Evolutionary conservation across 768 basidiomycete species (phyloP), one percentile per base, ranked within the genome.

Genomic region (Rhizopogon vulgaris): DNA sequence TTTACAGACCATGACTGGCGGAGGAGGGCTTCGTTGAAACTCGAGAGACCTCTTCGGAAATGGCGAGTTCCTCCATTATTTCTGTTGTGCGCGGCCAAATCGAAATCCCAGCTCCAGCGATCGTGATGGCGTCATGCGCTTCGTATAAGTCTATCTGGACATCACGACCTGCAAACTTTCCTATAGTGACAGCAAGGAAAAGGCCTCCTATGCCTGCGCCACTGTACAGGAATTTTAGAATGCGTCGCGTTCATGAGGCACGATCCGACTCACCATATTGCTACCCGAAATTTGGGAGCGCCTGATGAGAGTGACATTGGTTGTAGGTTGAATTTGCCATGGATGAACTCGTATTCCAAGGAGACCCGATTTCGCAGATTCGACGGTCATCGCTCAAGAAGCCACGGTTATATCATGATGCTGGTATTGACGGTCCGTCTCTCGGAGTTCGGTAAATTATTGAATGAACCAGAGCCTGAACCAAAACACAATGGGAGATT

Each of bases 51-150:
- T 64, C 56, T 8, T 51, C 55, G 34, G 59, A 49, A 6, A 79
- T 54, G 0, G 70, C 75, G 42, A 79, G 70, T 15, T 58, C 53
- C 51, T 74, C 64, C 52, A 78, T 58, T 18, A 76, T 69, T 6
- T 60, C 62, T 74, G 72, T 76, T 25, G 77, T 78, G 38, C 74
- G 63, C 4, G 62, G 59, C 75, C 74, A 76, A 11, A 77, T 71
- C 64, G 73, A 37, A 67, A 74, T 24, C 64, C 78, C 71, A 2
- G 71, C 68, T 3, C 73, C 73, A 30, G 68, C 56, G 22, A 66
- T 65, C 3, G 66, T 68, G 24, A 73, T 64, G 41, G 69, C 64
- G 5, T 65, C 51, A 18, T 67, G 69, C 1, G 73, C 67, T 60
- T 79, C 77, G 59, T 77, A 79, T 5, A 77, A 55, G 50, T 71